Percentiles rank a stretch among this genome's conserved stretches.
Evolutionary conservation across 345 rosid genomes (phyloP).

Genomic region (Linum tenue): DNA sequence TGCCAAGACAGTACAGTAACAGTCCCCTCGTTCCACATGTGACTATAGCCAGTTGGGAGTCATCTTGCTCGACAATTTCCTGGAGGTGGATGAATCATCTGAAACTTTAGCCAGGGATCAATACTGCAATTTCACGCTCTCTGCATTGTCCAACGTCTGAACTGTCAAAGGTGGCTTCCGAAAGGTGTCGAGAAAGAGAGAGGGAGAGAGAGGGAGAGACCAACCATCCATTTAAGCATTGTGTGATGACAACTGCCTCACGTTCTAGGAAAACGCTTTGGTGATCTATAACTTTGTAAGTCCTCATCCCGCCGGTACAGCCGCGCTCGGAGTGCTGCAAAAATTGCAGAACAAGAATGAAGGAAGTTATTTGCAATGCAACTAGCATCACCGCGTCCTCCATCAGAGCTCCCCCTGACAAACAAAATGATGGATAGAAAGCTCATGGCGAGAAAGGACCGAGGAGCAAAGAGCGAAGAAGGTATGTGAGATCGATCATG

Average conservation of each 20-base stretch:
- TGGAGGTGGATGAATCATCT: conserved; percentile 28
- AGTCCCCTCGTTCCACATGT: background rate
- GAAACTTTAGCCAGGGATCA: conserved; percentile 72
- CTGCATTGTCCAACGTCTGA: conserved; percentile 84
- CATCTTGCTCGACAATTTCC: conserved; percentile 42
- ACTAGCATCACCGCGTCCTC: no score
- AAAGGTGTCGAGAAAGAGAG: no score
- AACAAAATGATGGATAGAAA: no score
- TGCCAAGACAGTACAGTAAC: background rate
- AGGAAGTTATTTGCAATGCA: no score
- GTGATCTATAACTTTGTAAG: conserved; percentile 58
- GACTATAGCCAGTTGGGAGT: conserved; percentile 50
- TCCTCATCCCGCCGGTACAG: conserved; percentile 69
- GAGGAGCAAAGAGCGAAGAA: no score
- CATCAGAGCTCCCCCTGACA: no score
- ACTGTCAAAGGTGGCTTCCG: conserved; percentile 13
- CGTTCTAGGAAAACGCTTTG: conserved; percentile 89
- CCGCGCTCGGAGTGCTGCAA: conserved; percentile 63
- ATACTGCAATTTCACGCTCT: conserved; percentile 84
- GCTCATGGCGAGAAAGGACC: no score
- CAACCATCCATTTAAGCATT: conserved; percentile 94
- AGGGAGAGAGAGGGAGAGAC: conserved; percentile 17
- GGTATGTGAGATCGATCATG: no score
- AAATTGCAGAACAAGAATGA: background rate
- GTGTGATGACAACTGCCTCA: conserved; percentile 80